These are phyloP conservation scores for Nannochloris sp. DNA, from an alignment of 139 green algal genomes.

Conservation along the genomic window DNA sequence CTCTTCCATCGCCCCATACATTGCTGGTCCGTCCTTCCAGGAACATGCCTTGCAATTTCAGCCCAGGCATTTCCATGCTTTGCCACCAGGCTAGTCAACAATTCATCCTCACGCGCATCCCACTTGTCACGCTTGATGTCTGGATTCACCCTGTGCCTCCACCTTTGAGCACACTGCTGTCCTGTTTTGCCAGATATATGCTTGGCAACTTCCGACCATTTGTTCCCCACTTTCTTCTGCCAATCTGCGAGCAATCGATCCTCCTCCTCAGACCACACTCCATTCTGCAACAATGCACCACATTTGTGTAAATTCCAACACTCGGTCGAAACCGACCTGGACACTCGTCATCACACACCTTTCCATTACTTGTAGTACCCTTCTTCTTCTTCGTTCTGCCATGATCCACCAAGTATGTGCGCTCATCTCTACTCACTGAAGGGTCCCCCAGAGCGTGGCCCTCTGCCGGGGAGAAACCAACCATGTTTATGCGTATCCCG, in stretches of 20 bases:
- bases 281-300: neutral
- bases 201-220: constrained; percentile 63
- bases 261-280: constrained; percentile 51
- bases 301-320: too few species aligned
- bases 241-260: constrained; percentile 53
- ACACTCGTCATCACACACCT: too few species aligned
- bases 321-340: too few species aligned
- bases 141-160: constrained; percentile 82
- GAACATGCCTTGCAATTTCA: constrained; percentile 51
- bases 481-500: too few species aligned
- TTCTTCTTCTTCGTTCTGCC: too few species aligned
- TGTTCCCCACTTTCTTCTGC: constrained; percentile 44
- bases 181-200: constrained; percentile 67
- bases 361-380: too few species aligned
- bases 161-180: constrained; percentile 80
- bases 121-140: constrained; percentile 72
- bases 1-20: constrained; percentile 80
- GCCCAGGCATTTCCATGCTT: constrained; percentile 59
- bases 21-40: constrained; percentile 79
- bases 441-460: too few species aligned
- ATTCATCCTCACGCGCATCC: constrained; percentile 55
- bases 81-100: constrained; percentile 45
- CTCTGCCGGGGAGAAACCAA: too few species aligned
- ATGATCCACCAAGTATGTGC: too few species aligned
- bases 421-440: too few species aligned